Evolutionary conservation across 148 eudicot species (phyloP).

Genomic region (Diospyros lotus): DNA sequence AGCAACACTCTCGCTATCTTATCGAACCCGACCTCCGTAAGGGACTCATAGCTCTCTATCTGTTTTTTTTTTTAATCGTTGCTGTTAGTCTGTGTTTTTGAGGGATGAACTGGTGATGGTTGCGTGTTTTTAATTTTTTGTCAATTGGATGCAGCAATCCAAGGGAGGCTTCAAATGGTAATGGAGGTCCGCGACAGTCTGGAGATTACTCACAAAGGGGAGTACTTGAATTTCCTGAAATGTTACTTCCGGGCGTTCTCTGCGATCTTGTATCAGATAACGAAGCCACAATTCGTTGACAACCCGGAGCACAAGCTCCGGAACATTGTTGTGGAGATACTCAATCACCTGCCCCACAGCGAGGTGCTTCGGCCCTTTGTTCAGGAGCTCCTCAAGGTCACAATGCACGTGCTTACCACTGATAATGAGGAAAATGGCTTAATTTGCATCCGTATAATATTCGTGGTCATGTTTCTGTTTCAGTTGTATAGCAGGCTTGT

Average conservation of each 20-base stretch:
- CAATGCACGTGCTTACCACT: constrained; percentile 88
- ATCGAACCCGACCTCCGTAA: constrained; percentile 68
- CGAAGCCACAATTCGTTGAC: constrained; percentile 86
- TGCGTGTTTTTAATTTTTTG: neutral
- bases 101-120: neutral
- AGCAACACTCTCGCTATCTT: constrained; percentile 79
- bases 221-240: constrained; percentile 92
- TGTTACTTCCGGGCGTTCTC: constrained; percentile 89
- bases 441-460: constrained; percentile 87
- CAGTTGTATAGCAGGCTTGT: constrained; percentile 93
- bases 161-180: constrained; percentile 77
- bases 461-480: constrained; percentile 97
- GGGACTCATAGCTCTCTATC: neutral
- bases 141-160: constrained; percentile 50
- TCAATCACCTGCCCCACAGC: constrained; percentile 90
- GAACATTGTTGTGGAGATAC: constrained; percentile 81
- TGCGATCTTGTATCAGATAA: constrained; percentile 63
- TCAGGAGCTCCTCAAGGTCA: constrained; percentile 81
- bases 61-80: neutral
- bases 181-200: constrained; percentile 97
- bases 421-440: constrained; percentile 94
- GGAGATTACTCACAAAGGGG: constrained; percentile 92
- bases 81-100: neutral
- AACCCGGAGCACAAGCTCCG: constrained; percentile 88
- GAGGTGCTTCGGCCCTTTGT: constrained; percentile 93